These are phyloP conservation scores for Wickerhamiella spandovensis DNA, from an alignment of 805 yeast species.

Conservation along the genomic window DNA sequence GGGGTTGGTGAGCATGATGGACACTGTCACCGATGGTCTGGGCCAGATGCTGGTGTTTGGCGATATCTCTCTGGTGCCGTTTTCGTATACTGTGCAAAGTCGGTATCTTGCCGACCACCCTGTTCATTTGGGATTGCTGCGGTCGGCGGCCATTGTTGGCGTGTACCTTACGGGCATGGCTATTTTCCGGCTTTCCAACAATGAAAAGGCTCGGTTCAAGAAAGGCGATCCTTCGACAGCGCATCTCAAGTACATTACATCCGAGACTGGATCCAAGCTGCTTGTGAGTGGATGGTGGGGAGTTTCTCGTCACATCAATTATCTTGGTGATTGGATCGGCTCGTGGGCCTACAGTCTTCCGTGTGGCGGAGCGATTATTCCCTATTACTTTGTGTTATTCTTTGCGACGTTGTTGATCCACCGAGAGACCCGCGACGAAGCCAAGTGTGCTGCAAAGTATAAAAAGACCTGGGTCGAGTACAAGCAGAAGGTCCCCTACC, in stretches of 20 bases:
- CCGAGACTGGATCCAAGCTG: conserved; percentile 66
- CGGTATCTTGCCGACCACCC: conserved; percentile 62
- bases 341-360: conserved; percentile 88
- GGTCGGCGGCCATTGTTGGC: conserved; percentile 29
- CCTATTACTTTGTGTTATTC: conserved; percentile 77
- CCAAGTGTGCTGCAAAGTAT: conserved; percentile 75
- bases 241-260: conserved; percentile 55
- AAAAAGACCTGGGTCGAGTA: conserved; percentile 80
- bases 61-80: conserved; percentile 85
- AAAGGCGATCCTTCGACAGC: conserved; percentile 51
- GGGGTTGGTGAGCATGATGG: conserved; percentile 89
- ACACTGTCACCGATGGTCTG: conserved; percentile 89
- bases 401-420: conserved; percentile 74
- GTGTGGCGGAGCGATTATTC: conserved; percentile 68
- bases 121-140: conserved; percentile 36
- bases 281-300: conserved; percentile 96
- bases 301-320: conserved; percentile 80
- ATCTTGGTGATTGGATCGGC: conserved; percentile 89
- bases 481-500: conserved; percentile 68
- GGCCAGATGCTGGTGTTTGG: conserved; percentile 96
- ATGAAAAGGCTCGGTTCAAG: conserved; percentile 73
- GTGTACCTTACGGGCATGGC: conserved; percentile 55
- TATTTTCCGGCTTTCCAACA: conserved; percentile 74
- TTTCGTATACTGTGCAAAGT: conserved; percentile 76
- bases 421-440: conserved; percentile 84